Percentiles rank a stretch among this genome's conserved stretches.
These are phyloP conservation scores for Candida ovalis DNA, from an alignment of 805 yeast species.

Conservation along the genomic window DNA sequence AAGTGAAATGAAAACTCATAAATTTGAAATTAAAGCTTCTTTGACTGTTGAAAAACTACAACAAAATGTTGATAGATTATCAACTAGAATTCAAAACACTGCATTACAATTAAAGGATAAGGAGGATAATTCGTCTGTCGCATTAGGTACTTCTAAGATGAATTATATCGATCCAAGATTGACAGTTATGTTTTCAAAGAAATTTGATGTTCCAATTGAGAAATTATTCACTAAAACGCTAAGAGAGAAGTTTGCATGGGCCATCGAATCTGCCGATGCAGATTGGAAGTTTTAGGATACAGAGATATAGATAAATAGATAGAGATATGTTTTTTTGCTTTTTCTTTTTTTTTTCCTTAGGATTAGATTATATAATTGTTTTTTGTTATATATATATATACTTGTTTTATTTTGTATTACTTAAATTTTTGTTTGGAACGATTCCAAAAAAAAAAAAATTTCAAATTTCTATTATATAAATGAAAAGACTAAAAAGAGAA, in stretches of 20 bases:
- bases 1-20: constrained; percentile 56
- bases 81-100: constrained; percentile 64
- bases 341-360: too few relatives aligned
- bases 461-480: background rate
- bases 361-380: too few relatives aligned
- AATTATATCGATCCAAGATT: constrained; percentile 94
- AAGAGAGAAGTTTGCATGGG: constrained; percentile 93
- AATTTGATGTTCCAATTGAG: constrained; percentile 84
- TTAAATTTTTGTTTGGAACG: too few relatives aligned
- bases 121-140: constrained; percentile 91
- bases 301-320: too few relatives aligned
- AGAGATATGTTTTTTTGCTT: too few relatives aligned
- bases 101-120: constrained; percentile 80
- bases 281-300: constrained; percentile 69
- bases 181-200: constrained; percentile 84
- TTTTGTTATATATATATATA: too few relatives aligned
- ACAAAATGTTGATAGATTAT: constrained; percentile 66
- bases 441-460: background rate
- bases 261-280: constrained; percentile 84
- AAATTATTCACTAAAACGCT: constrained; percentile 87
- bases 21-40: constrained; percentile 52
- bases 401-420: too few relatives aligned
- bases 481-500: background rate
- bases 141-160: constrained; percentile 88
- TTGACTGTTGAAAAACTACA: constrained; percentile 63